Evolutionary conservation across 1,284 basidiomycete genomes (phyloP).

Genomic region (Bjerkandera adusta): DNA sequence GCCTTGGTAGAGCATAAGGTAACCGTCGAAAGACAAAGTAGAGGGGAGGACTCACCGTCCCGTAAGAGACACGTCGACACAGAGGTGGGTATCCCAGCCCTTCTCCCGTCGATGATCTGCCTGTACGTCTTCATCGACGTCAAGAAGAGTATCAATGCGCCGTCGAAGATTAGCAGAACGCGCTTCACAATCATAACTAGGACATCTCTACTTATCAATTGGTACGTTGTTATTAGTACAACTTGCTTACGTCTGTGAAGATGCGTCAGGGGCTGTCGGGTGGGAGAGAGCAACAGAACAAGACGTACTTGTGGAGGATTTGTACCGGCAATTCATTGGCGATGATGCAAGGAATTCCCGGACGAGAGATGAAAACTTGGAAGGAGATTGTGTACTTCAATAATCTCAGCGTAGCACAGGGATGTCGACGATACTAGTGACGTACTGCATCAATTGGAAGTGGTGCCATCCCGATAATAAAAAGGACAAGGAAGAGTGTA

Average conservation of each 20-base stretch:
- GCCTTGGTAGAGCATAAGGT: not conserved
- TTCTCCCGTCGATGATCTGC: not conserved
- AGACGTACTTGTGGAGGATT: too few species aligned
- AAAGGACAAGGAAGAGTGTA: not conserved
- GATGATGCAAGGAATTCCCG: not conserved
- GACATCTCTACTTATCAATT: not conserved
- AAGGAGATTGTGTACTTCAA: not conserved
- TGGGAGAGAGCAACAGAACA: too few species aligned
- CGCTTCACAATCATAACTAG: too few species aligned
- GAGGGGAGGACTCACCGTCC: not conserved
- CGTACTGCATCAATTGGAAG: not conserved
- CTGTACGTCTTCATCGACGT: conserved; percentile 6
- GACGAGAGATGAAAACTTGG: not conserved
- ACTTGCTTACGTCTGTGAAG: not conserved
- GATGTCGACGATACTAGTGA: not conserved
- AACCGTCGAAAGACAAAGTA: too few species aligned
- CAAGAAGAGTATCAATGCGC: not conserved
- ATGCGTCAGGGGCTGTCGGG: too few species aligned
- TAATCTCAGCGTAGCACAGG: not conserved
- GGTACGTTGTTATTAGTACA: not conserved
- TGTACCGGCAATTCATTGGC: not conserved
- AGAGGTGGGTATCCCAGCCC: not conserved
- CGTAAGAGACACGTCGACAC: conserved; percentile 4
- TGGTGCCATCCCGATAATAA: not conserved
- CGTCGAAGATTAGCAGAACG: not conserved